Base-by-base conservation (phyloP, 2,329 filamentous ascomycete species). In the Claviceps pazoutovae region DNA sequence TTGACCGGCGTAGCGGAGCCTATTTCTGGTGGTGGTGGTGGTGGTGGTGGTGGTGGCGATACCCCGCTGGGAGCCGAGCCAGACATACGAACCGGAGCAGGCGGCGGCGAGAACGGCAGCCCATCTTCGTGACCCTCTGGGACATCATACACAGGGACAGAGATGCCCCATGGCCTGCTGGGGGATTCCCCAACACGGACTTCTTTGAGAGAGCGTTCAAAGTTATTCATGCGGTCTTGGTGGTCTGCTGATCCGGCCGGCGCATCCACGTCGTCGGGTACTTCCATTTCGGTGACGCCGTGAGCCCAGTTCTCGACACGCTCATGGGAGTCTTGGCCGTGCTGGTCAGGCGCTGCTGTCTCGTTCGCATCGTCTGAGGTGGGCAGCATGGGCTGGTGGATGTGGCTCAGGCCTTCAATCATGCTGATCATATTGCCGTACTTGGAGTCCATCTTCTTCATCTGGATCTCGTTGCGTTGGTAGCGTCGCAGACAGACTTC, bases 171-270 rank as follows among this genome's bases (percentile, higher is more conserved):
- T 14, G 91, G 91, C 45, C 91, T 78, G 65, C 86, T 95, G 5
- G 91, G 91, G 14, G 88, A 95, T 67, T 97, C 91, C 44, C 91
- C 91, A 21, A 97, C 82, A n/a, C 91, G 78, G 9, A 97, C 80
- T 60, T 96, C 91, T 62, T 91, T 88, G 50, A 97, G 67, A 0
- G 86, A 83, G 45, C 90, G 79, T 58, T 95, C 88, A 63, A 95
- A 96, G 61, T 83, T 86, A 53, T 82, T 76, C 56, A 82, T 74
- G 52, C 88, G 78, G 45, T 82, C 78, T 2, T 78, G 74, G 9
- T 34, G 30, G 13, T 73, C 70, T 2, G 48, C 51, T 3, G 55
- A 68, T 16, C 70, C 67, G 34, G 65, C 68, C 21, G 65, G 62
- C 16, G 69, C 69, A 26, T 66, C 65, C 46, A 68, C 64, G 34